phyloP scores from a whole-genome alignment of 2,329 filamentous ascomycete species.

The Penicillium sp. region DNA sequence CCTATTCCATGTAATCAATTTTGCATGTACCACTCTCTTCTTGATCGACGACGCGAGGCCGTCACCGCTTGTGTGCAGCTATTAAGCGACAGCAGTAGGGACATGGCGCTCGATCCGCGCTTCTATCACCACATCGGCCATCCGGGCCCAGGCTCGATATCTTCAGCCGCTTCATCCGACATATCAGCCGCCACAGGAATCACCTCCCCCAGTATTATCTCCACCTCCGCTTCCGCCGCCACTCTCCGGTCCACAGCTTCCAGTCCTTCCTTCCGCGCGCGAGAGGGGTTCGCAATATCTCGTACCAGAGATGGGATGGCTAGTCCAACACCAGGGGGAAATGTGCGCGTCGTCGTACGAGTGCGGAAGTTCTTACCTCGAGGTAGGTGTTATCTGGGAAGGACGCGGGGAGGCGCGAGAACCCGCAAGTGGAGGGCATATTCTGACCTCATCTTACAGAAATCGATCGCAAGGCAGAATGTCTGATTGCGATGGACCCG shows the following conservation, averaged over 20 bases:
- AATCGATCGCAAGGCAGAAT: constrained; percentile 74
- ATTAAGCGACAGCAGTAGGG: constrained; percentile 37
- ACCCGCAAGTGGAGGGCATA: not conserved
- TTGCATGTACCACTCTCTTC: constrained; percentile 45
- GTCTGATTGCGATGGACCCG: constrained; percentile 90
- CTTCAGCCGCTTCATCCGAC: constrained; percentile 36
- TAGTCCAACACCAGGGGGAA: constrained; percentile 63
- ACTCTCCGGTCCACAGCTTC: constrained; percentile 64
- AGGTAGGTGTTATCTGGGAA: constrained; percentile 53
- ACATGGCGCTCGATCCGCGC: constrained; percentile 45
- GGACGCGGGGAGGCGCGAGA: not conserved
- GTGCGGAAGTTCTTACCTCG: constrained; percentile 75
- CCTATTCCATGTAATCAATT: constrained; percentile 13
- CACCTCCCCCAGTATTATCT: constrained; percentile 38
- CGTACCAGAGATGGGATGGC: constrained; percentile 42
- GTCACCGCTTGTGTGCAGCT: constrained; percentile 42
- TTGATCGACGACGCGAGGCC: constrained; percentile 42
- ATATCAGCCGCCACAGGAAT: constrained; percentile 37
- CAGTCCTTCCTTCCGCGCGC: constrained; percentile 73
- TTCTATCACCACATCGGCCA: constrained; percentile 40
- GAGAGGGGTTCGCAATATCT: constrained; percentile 64
- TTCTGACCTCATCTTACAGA: constrained; percentile 55
- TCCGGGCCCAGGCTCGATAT: constrained; percentile 35
- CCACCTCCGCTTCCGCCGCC: constrained; percentile 39
- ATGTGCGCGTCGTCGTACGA: constrained; percentile 79